Base-by-base conservation (phyloP, 371 early-diverging fungal species). In the Mucor irregularis region DNA sequence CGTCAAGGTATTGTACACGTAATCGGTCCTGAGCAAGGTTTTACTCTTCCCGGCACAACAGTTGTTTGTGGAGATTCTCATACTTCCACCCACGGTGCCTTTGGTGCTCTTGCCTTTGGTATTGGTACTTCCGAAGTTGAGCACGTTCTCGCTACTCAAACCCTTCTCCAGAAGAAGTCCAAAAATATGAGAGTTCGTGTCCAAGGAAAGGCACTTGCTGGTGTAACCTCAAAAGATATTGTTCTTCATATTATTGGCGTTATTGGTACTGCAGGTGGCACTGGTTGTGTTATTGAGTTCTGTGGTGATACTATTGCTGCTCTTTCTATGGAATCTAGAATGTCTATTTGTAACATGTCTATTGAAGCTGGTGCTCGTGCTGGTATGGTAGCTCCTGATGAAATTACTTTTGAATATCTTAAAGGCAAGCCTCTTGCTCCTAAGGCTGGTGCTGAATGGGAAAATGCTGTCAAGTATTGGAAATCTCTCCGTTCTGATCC, bases 91-190 rank as follows among this genome's bases (percentile, higher is more conserved):
- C 88, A 88, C 52, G 88, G 88, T 64, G 88, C 88, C 4, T 88
- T 88, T 64, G 88, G 88, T 50, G 85, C 88, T 40, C 73, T 88
- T 16, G 88, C 88, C 1, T 88, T 88, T 61, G 88, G 88, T 62
- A 88, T 88, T 55, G 88, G 88, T 58, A 88, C 88, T 9, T 84
- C 84, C 30, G 88, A 88, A 59, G 88, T 88, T 30, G 88, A 88
- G 42, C 88, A 88, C 62, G 88, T 88, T 13, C 67, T 88, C 53
- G 88, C 88, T 29, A 88, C 88, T 0, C 88, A 88, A 52, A 88
- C 88, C 8, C 68, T 88, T 49, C 60, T 84, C 40, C 83, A 83
- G 54, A 82, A 84, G 53, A 85, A 85, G 73, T 74, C 78, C 47
- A 85, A 84, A 63, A 88, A 88, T 69, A 84, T 88, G 84, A 78